Base-by-base conservation (phyloP, 495 filamentous ascomycete species). In the Parathielavia hyrcaniae region DNA sequence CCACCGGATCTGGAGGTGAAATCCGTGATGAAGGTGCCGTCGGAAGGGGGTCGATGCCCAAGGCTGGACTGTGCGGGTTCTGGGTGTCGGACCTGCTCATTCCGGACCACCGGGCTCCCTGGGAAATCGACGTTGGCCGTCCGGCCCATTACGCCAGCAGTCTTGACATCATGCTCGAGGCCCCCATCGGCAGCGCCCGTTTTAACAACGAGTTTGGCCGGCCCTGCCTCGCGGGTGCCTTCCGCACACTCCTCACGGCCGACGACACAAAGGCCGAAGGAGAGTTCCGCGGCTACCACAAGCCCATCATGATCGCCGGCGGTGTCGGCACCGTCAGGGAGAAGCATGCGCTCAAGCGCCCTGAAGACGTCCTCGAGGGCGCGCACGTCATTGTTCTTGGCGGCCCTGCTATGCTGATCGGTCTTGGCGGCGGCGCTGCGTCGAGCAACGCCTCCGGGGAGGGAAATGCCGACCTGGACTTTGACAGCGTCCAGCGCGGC, bases 151-250 rank as follows among this genome's bases (percentile, higher is more conserved):
- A 95, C 57, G 90, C 95, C 4, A 95, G 88, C 76, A 86, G 86
- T 65, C 74, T 97, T 41, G 90, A 97, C 66, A 97, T 98, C 64
- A 97, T 98, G 91, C 75, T 96, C 16, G 91, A 97, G 67, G 93
- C 91, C 2, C 92, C 92, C 1, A 91, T 98, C 61, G 93, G 93
- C 26, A 91, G 88, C 62, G 91, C 93, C 50, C 82, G 88, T 16
- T 97, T 91, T 75, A 97, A 97, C 79, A 98, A 98, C 65, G 93
- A 98, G 62, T 97, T 97, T 67, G 93, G 93, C 32, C 81, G 95
- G n/a, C 93, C 95, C 38, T 90, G 86, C 66, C 89, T 91, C 23
- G 77, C 83, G 0, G 93, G 95, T 26, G 90, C 89, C 67, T 97
- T 97, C 77, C 80, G 91, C 49, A 97, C 93, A 0, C 75, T 98